Conservation (phyloP, 116 monocot species). For the Trichopus zeylanicus region DNA sequence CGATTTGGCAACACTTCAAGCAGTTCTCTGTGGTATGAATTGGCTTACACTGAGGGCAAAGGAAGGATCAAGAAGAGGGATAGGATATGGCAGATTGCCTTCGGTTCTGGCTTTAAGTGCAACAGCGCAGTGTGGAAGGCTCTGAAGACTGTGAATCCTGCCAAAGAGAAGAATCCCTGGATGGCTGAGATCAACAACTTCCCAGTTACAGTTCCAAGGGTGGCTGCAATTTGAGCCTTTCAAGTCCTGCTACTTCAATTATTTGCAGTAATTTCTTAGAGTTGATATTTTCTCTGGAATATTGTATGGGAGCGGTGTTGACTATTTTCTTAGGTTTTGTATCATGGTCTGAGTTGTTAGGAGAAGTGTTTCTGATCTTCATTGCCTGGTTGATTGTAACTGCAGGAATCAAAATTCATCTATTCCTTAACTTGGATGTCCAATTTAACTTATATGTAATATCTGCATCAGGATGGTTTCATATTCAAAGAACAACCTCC, state of each 20-base stretch:
- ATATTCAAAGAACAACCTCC: too few species aligned
- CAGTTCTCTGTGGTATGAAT: slow-evolving; percentile 81
- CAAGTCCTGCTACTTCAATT: background rate
- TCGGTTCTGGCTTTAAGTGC: slow-evolving; percentile 83
- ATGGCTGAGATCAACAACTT: slow-evolving; percentile 68
- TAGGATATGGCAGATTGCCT: slow-evolving; percentile 76
- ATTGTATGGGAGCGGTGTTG: background rate
- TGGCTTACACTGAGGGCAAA: slow-evolving; percentile 68
- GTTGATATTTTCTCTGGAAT: too few species aligned
- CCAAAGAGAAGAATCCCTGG: slow-evolving; percentile 68
- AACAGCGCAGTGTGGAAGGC: slow-evolving; percentile 85
- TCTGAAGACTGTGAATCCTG: slow-evolving; percentile 39
- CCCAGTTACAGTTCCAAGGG: slow-evolving; percentile 51
- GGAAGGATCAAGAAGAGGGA: slow-evolving; percentile 58
- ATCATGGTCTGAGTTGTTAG: too few species aligned
- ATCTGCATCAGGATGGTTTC: too few species aligned
- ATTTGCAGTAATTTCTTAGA: background rate
- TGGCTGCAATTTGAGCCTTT: slow-evolving; percentile 25
- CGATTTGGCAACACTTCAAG: slow-evolving; percentile 77
- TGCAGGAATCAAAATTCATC: too few species aligned
- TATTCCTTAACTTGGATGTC: too few species aligned
- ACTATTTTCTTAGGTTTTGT: too few species aligned
- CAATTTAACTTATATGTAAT: too few species aligned
- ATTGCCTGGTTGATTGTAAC: too few species aligned
- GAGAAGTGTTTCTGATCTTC: too few species aligned